Evolutionary conservation across 257 asterid genomes (phyloP), one percentile per base, ranked within the genome.

Genomic region (Galeopsis tetrahit): DNA sequence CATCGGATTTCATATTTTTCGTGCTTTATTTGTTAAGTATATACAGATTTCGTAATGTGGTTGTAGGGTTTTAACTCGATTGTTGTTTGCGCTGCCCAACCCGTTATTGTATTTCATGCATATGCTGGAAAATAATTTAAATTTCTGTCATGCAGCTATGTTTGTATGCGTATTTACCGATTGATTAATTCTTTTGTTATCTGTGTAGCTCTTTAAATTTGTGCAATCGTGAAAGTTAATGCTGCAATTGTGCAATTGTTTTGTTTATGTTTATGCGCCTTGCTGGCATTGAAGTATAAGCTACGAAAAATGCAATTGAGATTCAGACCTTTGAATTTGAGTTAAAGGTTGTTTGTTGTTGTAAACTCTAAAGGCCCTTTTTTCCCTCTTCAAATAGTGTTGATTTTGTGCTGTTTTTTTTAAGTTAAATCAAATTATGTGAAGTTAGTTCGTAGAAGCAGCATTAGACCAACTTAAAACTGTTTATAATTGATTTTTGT

Each of bases 191-290:
- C 4, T 51, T 57, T 9, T 39, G n/a, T 36, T 31, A n/a, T 53
- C 75, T 70, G 70, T 58, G 35, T 68, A 21, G 79, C 56, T 66
- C 34, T 17, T 32, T 53, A 42, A 10, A 44, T 11, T 71, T 39
- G 36, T 10, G n/a, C 42, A 3, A 15, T 21, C 11, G 34, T 3
- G 28, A 49, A 21, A 4, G 3, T 68, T 43, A 8, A 64, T 55
- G 49, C 9, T 38, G 46, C 48, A 70, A 28, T 57, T 71, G 17
- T 51, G 61, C 21, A 17, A 5, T 21, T 38, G n/a, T 48, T 33
- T 51, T 63, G 60, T 46, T 59, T 32, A 33, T 39, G 65, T 6
- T 44, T 65, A 69, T 74, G 59, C 42, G 60, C 53, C 15, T 67
- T 15, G 4, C 32, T 14, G 59, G 14, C 44, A 32, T 17, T 43